Base-by-base conservation (phyloP, 805 yeast species). In the Clavispora vitiphila region DNA sequence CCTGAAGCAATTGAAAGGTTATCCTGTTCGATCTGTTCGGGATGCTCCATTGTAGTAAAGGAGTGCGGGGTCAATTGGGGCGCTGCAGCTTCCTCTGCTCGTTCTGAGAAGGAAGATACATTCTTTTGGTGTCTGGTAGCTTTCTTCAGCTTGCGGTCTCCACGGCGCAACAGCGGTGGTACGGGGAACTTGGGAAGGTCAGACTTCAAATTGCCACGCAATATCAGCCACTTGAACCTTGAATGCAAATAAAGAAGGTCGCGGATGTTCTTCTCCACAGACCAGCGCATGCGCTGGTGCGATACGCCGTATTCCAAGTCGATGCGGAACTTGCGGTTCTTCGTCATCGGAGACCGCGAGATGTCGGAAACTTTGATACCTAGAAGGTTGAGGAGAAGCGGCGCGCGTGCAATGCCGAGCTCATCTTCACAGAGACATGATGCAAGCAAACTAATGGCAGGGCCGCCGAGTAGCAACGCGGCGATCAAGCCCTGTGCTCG, bases 291-390 rank as follows among this genome's bases (percentile, higher is more conserved):
- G 40, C 89, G 65, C 42, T 81, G 78, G 5, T 80, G 77, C 2
- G 96, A 96, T 24, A 89, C 78, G 6, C 98, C 99, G 56, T 93
- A 93, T 57, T 90, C 96, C 35, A 93, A 67, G 37, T 83, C 86
- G n/a, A 93, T 67, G 44, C 76, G 70, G 51, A 77, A 84, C 40
- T 70, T 74, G 42, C 68, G 50, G 40, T 69, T 72, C 44, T 67
- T 71, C 2, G 73, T 62, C 37, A 55, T 47, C 3, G 61, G 61
- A 39, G 52, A 68, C 42, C 61, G 59, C 1, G 80, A 68, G 8
- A 71, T 60, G 48, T 79, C 81, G 32, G 74, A 62, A 4, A 93
- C 71, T 34, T 75, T 72, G 32, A 89, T 69, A 5, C 87, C 83
- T 19, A 93, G 56, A 60, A 89, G 77, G 14, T 86, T 82, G 30